Conservation (phyloP, 2,329 filamentous ascomycete genomes). For the Raffaelea albimanens region DNA sequence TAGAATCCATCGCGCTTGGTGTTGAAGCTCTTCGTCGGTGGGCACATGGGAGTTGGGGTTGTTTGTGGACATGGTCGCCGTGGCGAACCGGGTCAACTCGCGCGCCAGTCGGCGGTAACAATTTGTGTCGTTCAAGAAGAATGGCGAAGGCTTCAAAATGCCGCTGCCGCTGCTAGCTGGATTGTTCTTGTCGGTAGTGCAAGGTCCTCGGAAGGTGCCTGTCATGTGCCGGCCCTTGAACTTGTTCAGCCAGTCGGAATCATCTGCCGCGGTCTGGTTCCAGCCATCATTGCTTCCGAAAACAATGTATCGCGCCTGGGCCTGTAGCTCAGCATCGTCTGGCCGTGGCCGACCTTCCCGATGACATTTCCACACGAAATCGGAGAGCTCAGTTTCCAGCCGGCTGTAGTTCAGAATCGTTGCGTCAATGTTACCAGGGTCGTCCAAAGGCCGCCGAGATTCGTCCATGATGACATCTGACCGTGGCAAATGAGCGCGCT, state of each 20-base stretch:
- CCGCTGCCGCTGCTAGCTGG: neutral
- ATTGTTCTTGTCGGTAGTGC: neutral
- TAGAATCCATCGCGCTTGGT: constrained; percentile 53
- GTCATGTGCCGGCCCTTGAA: constrained; percentile 36
- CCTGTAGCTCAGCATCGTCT: constrained; percentile 44
- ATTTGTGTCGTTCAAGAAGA: constrained; percentile 50
- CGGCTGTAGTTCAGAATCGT: constrained; percentile 49
- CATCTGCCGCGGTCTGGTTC: constrained; percentile 55
- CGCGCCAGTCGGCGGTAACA: constrained; percentile 47
- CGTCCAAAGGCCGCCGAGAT: constrained; percentile 35
- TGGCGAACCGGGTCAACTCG: constrained; percentile 44
- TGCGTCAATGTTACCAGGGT: constrained; percentile 47
- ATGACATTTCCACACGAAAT: constrained; percentile 38
- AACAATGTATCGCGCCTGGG: constrained; percentile 49
- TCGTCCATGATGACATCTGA: constrained; percentile 44
- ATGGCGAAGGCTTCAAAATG: constrained; percentile 21
- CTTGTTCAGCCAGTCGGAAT: constrained; percentile 39
- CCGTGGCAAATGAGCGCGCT: constrained; percentile 46
- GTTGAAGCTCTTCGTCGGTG: constrained; percentile 52
- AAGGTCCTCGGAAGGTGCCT: neutral
- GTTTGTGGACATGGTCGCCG: constrained; percentile 45
- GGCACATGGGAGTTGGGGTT: constrained; percentile 52
- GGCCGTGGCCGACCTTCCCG: constrained; percentile 34
- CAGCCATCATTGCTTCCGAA: constrained; percentile 54
- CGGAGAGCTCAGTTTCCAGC: constrained; percentile 45